These are phyloP conservation scores for Diaporthe vaccinii DNA, from an alignment of 2,329 filamentous ascomycete genomes.

Conservation along the genomic window DNA sequence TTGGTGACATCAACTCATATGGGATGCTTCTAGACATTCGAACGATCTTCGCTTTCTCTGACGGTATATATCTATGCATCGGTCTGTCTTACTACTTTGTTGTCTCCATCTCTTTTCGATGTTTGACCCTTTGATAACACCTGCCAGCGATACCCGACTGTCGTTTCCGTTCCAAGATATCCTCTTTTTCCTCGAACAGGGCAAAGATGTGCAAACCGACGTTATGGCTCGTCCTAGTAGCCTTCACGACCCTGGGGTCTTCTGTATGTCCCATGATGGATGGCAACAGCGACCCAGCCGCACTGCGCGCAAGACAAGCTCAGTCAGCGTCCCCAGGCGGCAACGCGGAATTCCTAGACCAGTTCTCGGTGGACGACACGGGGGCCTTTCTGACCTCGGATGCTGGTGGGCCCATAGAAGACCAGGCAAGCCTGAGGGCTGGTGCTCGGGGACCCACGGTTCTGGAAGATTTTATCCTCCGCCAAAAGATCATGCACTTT, in stretches of 20 bases:
- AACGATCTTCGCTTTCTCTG: not conserved
- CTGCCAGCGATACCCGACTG: not conserved
- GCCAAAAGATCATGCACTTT: slow-evolving; percentile 79
- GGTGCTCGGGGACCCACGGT: slow-evolving; percentile 76
- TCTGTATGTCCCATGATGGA: slow-evolving; percentile 51
- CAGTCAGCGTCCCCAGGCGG: slow-evolving; percentile 38
- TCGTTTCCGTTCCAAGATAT: not conserved
- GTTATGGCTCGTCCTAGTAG: slow-evolving; percentile 10
- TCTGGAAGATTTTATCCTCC: slow-evolving; percentile 79
- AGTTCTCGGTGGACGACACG: slow-evolving; percentile 65
- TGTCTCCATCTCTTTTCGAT: not conserved
- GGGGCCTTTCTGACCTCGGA: slow-evolving; percentile 73
- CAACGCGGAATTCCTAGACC: slow-evolving; percentile 44
- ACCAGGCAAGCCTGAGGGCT: slow-evolving; percentile 76
- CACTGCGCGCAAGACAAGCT: slow-evolving; percentile 45
- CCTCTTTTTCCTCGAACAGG: not conserved
- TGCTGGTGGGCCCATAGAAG: slow-evolving; percentile 75
- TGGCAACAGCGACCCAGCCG: slow-evolving; percentile 44
- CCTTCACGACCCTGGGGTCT: slow-evolving; percentile 46
- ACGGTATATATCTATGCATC: not conserved
- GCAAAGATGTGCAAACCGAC: slow-evolving; percentile 18
- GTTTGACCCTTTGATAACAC: not conserved
- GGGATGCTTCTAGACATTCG: not conserved
- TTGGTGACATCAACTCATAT: not conserved
- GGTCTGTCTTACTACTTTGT: not conserved